Percentiles rank a stretch among this genome's conserved stretches.
Conservation (phyloP, 2,329 filamentous ascomycete genomes). For the Madurella mycetomatis region DNA sequence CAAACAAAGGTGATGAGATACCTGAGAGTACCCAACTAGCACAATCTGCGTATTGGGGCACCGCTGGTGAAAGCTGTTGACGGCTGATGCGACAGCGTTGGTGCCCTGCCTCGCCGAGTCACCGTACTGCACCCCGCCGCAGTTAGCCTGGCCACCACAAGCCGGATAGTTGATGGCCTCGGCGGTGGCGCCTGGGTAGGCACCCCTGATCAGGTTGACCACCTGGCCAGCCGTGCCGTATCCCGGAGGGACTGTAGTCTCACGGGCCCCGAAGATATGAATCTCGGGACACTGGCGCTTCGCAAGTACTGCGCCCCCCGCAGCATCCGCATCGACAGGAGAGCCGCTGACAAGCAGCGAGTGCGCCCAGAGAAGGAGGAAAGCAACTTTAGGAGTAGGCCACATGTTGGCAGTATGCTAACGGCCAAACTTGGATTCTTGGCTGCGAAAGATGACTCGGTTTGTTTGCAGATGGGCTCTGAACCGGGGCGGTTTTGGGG, state of each 20-base stretch:
- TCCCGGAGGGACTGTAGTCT: slow-evolving; percentile 43
- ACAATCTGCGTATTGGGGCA: slow-evolving; percentile 57
- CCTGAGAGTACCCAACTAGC: slow-evolving; percentile 60
- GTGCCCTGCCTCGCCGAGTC: slow-evolving; percentile 53
- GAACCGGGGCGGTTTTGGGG: neutral
- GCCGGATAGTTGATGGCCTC: slow-evolving; percentile 51
- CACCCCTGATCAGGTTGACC: slow-evolving; percentile 41
- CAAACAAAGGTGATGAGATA: slow-evolving; percentile 24
- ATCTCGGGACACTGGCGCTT: slow-evolving; percentile 40
- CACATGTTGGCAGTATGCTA: slow-evolving; percentile 21
- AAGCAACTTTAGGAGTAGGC: slow-evolving; percentile 25
- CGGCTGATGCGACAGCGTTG: slow-evolving; percentile 50
- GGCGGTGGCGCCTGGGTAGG: slow-evolving; percentile 43
- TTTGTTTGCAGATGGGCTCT: neutral
- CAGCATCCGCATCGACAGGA: slow-evolving; percentile 17
- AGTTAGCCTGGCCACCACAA: slow-evolving; percentile 53
- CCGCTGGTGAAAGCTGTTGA: slow-evolving; percentile 50
- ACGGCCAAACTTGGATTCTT: neutral
- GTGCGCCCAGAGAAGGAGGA: slow-evolving; percentile 24
- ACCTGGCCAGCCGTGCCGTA: slow-evolving; percentile 42
- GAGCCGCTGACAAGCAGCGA: slow-evolving; percentile 24
- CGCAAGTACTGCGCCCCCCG: slow-evolving; percentile 19
- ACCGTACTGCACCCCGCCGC: slow-evolving; percentile 52
- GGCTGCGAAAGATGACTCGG: neutral
- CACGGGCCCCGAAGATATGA: slow-evolving; percentile 48